Evolutionary conservation across 768 basidiomycete species (phyloP).

Genomic region (Agaricus sinodeliciosus): DNA sequence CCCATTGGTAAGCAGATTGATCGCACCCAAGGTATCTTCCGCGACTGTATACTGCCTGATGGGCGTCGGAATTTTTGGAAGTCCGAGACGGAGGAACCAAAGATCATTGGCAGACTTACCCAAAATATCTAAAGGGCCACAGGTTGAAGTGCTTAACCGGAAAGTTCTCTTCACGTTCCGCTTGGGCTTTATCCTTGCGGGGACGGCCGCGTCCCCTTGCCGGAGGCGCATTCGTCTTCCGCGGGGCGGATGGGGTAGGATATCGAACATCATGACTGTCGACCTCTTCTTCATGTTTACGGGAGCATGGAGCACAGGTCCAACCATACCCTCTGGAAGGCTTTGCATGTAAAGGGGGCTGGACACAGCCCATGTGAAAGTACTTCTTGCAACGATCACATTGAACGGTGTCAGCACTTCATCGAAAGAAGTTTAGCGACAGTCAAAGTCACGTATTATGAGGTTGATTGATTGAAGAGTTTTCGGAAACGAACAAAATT

Average conservation of each 20-base stretch:
- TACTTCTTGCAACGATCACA: constrained; percentile 89
- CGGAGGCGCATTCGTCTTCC: constrained; percentile 67
- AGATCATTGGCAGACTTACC: constrained; percentile 45
- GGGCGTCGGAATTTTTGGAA: constrained; percentile 9
- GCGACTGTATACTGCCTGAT: constrained; percentile 81
- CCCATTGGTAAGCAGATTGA: not conserved
- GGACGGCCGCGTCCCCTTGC: constrained; percentile 70
- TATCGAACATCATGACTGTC: constrained; percentile 68
- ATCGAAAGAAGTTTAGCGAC: constrained; percentile 7
- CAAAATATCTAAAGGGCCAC: constrained; percentile 97
- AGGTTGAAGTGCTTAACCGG: constrained; percentile 81
- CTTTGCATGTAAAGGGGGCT: constrained; percentile 84
- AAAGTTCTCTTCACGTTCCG: constrained; percentile 72
- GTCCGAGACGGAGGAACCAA: constrained; percentile 7
- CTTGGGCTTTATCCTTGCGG: constrained; percentile 64
- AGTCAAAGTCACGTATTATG: constrained; percentile 11
- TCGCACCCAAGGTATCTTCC: constrained; percentile 82
- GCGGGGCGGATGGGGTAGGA: constrained; percentile 35
- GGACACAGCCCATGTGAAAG: constrained; percentile 94
- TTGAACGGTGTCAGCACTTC: constrained; percentile 75
- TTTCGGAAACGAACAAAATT: constrained; percentile 10
- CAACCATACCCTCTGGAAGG: constrained; percentile 96
- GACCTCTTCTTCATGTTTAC: constrained; percentile 80
- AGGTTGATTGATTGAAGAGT: constrained; percentile 12
- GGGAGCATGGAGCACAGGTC: constrained; percentile 93